These are phyloP conservation scores for Euphorbia pulcherrima DNA, from an alignment of 345 rosid species.

Conservation along the genomic window DNA sequence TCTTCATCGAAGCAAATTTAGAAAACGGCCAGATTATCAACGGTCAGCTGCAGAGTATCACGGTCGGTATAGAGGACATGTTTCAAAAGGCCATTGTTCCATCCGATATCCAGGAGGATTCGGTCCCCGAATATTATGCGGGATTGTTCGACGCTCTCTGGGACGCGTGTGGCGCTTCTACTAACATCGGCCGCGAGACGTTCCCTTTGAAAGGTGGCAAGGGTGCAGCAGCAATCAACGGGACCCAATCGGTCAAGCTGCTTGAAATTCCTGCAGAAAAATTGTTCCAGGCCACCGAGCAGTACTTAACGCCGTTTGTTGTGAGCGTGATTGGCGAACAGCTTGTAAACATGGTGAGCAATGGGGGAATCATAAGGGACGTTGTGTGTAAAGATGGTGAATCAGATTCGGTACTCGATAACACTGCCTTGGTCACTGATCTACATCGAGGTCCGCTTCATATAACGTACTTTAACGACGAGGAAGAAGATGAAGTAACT, in stretches of 20 bases:
- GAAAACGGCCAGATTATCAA: constrained; percentile 73
- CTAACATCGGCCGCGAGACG: constrained; percentile 72
- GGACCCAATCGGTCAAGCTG: constrained; percentile 84
- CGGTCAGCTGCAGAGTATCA: constrained; percentile 70
- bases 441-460: constrained; percentile 48
- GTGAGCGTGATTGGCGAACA: constrained; percentile 71
- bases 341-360: constrained; percentile 58
- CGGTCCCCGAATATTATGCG: constrained; percentile 49
- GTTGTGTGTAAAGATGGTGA: constrained; percentile 49
- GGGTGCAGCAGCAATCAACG: constrained; percentile 65
- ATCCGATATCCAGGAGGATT: constrained; percentile 44
- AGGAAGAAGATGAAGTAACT: constrained; percentile 48
- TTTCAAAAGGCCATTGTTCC: constrained; percentile 78
- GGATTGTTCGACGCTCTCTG: constrained; percentile 71
- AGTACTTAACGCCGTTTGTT: constrained; percentile 60
- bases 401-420: constrained; percentile 34
- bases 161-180: constrained; percentile 74
- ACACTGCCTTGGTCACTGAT: constrained; percentile 19
- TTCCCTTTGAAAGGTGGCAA: constrained; percentile 73
- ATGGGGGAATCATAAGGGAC: constrained; percentile 56
- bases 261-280: constrained; percentile 65
- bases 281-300: constrained; percentile 50
- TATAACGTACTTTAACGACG: constrained; percentile 59
- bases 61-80: constrained; percentile 90
- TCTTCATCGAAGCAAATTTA: constrained; percentile 74